Base-by-base conservation (phyloP, 2,329 filamentous ascomycete species). In the Ceratocystis albifundus region DNA sequence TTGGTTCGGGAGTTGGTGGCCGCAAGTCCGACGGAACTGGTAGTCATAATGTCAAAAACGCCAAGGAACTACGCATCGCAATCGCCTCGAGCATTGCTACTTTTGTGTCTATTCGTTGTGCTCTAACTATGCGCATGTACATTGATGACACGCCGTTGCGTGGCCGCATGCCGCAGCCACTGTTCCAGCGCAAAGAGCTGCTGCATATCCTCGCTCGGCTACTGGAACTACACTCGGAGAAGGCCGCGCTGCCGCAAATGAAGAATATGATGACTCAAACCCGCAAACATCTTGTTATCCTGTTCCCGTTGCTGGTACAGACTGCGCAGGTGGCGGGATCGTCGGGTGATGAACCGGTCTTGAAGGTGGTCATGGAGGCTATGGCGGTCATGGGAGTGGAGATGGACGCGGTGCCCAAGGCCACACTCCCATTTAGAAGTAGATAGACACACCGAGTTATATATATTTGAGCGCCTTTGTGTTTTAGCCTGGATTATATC, bases 81-180 rank as follows among this genome's bases (percentile, higher is more conserved):
- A 84, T 97, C 17, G 88, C 93, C 0, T 82, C 85, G 72, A 88
- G 88, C 2, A 84, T 87, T 0, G 87, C 89, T 0, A 90, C 90
- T 0, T 93, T 90, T 71, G 80, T 97, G 2, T 87, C 97, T 57
- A 78, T 96, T 1, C 86, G 94, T 2, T 85, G 88, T 12, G 90
- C 89, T 0, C 79, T 96, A 17, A 86, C 89, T 0, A 77, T 97
- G n/a, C 86, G 90, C 66, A 81, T 87, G 0, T 97, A 96, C 73
- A 86, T 95, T 59, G 89, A 91, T 3, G 94, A 99, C 74, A 93
- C 96, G 73, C 92, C 93, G 0, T 79, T 99, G 22, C 82, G 94
- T 15, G 92, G 94, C 0, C 83, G 86, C 62, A 94, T 95, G 85
- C 94, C 94, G 3, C 89, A 94, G 73, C 93, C 93, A 0, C 79